Conservation (phyloP, 768 basidiomycete species). For the Rubroboletus satanas region DNA sequence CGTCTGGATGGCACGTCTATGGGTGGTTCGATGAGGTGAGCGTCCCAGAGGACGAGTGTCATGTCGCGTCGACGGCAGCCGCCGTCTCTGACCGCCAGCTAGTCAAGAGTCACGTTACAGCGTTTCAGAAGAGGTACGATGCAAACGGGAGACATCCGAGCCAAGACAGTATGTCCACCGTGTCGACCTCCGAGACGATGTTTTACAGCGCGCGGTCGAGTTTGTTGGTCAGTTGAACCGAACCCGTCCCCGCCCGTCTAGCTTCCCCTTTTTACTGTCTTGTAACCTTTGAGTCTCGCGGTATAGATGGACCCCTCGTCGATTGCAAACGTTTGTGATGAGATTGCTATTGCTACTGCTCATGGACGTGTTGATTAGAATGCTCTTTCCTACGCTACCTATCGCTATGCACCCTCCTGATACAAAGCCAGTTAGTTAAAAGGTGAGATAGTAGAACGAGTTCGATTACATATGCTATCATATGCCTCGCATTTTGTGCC, state of each 20-base stretch:
- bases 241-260: not conserved
- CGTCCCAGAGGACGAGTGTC: not conserved
- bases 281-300: not conserved
- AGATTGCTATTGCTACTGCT: not conserved
- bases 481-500: not conserved
- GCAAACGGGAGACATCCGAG: conserved; percentile 17
- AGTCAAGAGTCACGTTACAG: conserved; percentile 11
- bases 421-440: not conserved
- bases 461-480: not conserved
- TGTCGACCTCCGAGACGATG: conserved; percentile 21
- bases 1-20: conserved; percentile 31
- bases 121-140: conserved; percentile 9
- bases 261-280: not conserved
- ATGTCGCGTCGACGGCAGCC: not conserved
- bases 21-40: conserved; percentile 29
- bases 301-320: not conserved
- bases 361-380: conserved; percentile 1
- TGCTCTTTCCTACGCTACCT: not conserved
- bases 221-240: conserved; percentile 11
- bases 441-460: not conserved
- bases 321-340: conserved; percentile 1
- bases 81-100: not conserved
- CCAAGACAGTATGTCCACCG: conserved; percentile 24
- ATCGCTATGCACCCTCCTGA: not conserved
- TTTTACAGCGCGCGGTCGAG: conserved; percentile 34